Base-by-base conservation (phyloP, 1,139 yeast species). In the Yamadazyma blattariae region DNA sequence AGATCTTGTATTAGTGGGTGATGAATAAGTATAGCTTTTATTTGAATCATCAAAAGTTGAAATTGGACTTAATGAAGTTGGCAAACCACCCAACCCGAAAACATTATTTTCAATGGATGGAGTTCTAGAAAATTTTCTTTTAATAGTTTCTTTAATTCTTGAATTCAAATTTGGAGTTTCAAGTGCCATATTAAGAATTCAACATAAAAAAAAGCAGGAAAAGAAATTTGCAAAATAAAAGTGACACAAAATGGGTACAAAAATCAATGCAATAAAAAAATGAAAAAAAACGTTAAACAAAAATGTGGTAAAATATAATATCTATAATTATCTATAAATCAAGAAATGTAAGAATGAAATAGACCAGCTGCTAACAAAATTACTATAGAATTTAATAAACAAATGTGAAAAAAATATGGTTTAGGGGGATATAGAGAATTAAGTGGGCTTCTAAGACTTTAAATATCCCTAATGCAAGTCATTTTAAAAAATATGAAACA, bases 11-110 rank as follows among this genome's bases (percentile, higher is more conserved):
- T 15, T 22, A 22, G 7, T 32, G 16, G 25, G 13, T 17, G 17
- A 12, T n/a, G 22, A n/a, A 21, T 16, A 9, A 15, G 13, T 15
- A 14, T 7, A 7, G 7, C 14, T n/a, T n/a, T 23, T 11, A 4
- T 7, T 7, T 11, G 13, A n/a, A n/a, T 26, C 27, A 7, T 32
- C 39, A 11, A 28, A 11, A 12, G 40, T 39, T 10, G 48, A 42
- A 5, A 34, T 32, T 3, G 50, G 50, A 32, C 47, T 45, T 16
- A 46, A 34, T 16, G 42, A 39, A 7, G 42, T 29, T 7, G 47
- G 50, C 21, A 46, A 41, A 4, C 28, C 33, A 29, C 9, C 27
- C 24, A 30, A 5, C 24, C 29, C 16, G 12, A 13, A 25, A 15
- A n/a, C 16, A 26, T 14, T 34, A 19, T 26, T 3, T 16, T 25